Conservation (phyloP, 768 basidiomycete species). For the Pisolithus albus region DNA sequence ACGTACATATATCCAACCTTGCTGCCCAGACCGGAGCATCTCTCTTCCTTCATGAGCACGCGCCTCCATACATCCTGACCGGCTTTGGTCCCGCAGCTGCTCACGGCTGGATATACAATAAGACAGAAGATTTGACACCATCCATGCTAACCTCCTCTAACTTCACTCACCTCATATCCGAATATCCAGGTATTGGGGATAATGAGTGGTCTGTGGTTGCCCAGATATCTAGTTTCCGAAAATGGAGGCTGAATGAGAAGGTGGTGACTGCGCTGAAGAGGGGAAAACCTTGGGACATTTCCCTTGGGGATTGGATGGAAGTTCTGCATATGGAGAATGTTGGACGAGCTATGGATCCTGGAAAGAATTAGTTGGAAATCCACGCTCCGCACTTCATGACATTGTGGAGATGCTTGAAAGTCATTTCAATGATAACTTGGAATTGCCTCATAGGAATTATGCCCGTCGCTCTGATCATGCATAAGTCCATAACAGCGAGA, state of each 20-base stretch:
- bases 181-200: slow-evolving; percentile 27
- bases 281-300: slow-evolving; percentile 18
- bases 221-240: slow-evolving; percentile 39
- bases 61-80: slow-evolving; percentile 41
- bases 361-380: slow-evolving; percentile 19
- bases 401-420: too few relatives aligned
- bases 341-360: slow-evolving; percentile 44
- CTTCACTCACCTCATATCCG: slow-evolving; percentile 62
- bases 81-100: slow-evolving; percentile 5
- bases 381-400: background rate
- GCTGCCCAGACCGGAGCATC: slow-evolving; percentile 89
- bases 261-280: slow-evolving; percentile 14
- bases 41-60: slow-evolving; percentile 70
- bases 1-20: slow-evolving; percentile 78
- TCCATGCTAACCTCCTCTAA: slow-evolving; percentile 33
- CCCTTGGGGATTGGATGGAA: slow-evolving; percentile 16
- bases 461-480: too few relatives aligned
- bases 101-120: slow-evolving; percentile 65
- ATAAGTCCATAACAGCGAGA: too few relatives aligned
- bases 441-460: too few relatives aligned
- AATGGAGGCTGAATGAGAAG: slow-evolving; percentile 27
- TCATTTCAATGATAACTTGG: too few relatives aligned
- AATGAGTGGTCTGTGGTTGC: slow-evolving; percentile 39
- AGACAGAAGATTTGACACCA: slow-evolving; percentile 60
- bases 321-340: slow-evolving; percentile 33